A percentile compares a stretch with the other conserved stretches of the same genome.
phyloP scores from a whole-genome alignment of 2,329 filamentous ascomycete species.

The Escovopsis weberi region DNA sequence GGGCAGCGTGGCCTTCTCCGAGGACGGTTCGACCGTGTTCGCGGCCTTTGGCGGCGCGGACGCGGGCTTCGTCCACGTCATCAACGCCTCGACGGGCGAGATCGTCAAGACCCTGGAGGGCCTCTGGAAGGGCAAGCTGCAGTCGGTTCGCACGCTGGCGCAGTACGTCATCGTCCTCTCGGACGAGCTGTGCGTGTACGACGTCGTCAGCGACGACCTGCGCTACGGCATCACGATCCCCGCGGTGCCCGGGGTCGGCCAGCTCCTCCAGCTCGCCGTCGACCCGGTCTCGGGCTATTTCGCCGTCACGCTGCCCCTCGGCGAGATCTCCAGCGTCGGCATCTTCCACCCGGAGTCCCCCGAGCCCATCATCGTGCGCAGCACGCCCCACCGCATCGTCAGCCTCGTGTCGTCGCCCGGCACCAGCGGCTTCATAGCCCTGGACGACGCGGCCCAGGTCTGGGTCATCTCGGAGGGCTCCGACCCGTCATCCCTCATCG shows the following conservation, averaged over 20 bases:
- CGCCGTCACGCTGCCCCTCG: slow-evolving; percentile 41
- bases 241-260: slow-evolving; percentile 21
- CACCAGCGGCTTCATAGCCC: slow-evolving; percentile 56
- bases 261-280: slow-evolving; percentile 54
- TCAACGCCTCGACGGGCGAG: slow-evolving; percentile 56
- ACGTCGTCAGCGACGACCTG: slow-evolving; percentile 66
- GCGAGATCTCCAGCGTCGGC: slow-evolving; percentile 39
- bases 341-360: slow-evolving; percentile 51
- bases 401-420: slow-evolving; percentile 50
- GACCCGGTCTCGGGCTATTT: slow-evolving; percentile 52
- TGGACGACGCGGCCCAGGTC: slow-evolving; percentile 65
- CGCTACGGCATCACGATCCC: slow-evolving; percentile 49
- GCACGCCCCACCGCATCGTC: slow-evolving; percentile 44
- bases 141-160: slow-evolving; percentile 56
- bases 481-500: slow-evolving; percentile 34
- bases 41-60: slow-evolving; percentile 40
- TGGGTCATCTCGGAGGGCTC: slow-evolving; percentile 47
- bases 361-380: slow-evolving; percentile 43
- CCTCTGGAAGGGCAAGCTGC: slow-evolving; percentile 49
- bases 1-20: slow-evolving; percentile 62
- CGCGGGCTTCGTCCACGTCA: slow-evolving; percentile 54
- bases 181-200: slow-evolving; percentile 61
- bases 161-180: slow-evolving; percentile 65
- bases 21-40: slow-evolving; percentile 74
- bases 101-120: slow-evolving; percentile 54